Conservation (phyloP, 192 early-diverging fungal species). For the Umbelopsis ramanniana region DNA sequence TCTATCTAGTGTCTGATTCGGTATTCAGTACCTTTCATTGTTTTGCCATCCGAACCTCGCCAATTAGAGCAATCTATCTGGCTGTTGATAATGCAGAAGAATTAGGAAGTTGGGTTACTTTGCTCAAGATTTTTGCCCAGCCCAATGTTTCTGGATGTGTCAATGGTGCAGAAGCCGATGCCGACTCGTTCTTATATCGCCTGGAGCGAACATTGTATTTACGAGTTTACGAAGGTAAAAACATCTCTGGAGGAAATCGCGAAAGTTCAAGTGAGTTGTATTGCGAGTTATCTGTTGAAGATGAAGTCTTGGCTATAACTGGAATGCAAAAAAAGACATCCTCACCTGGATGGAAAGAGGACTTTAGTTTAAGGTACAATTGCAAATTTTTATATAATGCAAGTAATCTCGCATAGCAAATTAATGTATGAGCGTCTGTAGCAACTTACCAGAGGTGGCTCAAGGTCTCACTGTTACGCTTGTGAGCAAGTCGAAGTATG, state of each 20-base stretch:
- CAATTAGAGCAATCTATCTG: constrained; percentile 11
- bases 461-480: constrained; percentile 29
- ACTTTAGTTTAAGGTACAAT: constrained; percentile 49
- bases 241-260: constrained; percentile 9
- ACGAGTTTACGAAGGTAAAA: constrained; percentile 20
- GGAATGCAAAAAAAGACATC: constrained; percentile 38
- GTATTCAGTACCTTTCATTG: constrained; percentile 19
- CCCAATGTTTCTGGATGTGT: constrained; percentile 13
- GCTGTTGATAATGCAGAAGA: constrained; percentile 2
- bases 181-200: constrained; percentile 15
- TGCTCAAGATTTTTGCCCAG: constrained; percentile 23
- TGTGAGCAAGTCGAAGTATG: constrained; percentile 24
- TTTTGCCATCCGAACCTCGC: constrained; percentile 26
- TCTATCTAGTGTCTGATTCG: constrained; percentile 16
- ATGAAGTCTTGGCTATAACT: constrained; percentile 44
- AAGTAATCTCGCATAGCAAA: too few relatives aligned
- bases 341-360: constrained; percentile 49
- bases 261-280: constrained; percentile 36
- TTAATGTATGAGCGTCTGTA: not conserved
- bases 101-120: constrained; percentile 15
- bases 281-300: constrained; percentile 52
- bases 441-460: constrained; percentile 28
- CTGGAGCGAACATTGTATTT: constrained; percentile 20
- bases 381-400: not conserved
- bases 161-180: not conserved